Percentiles rank a stretch among this genome's conserved stretches.
These are phyloP conservation scores for Lactarius vividus DNA, from an alignment of 768 basidiomycete species.

Conservation along the genomic window DNA sequence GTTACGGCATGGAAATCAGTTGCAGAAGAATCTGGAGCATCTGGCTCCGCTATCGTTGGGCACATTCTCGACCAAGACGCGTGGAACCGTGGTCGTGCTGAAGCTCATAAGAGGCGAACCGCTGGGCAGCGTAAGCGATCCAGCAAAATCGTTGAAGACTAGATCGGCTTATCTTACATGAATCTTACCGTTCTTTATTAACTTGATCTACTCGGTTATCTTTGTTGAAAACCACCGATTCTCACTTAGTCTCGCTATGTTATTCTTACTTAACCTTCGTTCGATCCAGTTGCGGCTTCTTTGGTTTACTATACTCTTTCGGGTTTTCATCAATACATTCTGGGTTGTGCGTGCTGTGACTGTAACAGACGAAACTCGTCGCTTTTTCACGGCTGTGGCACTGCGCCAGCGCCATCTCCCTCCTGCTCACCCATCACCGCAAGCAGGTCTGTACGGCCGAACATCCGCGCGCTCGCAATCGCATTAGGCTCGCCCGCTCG, in stretches of 20 bases:
- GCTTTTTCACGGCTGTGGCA: neutral
- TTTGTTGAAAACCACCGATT: neutral
- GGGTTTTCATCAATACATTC: neutral
- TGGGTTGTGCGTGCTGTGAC: neutral
- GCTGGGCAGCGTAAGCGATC: neutral
- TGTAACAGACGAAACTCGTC: neutral
- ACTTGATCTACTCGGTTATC: neutral
- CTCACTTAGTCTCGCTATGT: neutral
- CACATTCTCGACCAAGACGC: conserved; percentile 22
- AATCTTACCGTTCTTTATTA: neutral
- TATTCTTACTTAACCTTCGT: neutral
- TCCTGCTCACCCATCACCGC: conserved; percentile 56
- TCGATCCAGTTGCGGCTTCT: neutral
- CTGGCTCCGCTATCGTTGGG: conserved; percentile 6
- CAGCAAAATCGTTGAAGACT: neutral
- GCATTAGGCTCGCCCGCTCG: conserved; percentile 64
- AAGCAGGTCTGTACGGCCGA: conserved; percentile 56
- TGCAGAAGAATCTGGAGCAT: neutral
- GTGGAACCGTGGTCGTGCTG: conserved; percentile 22
- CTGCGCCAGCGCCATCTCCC: conserved; percentile 41
- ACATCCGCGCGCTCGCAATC: conserved; percentile 66
- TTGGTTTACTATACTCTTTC: neutral
- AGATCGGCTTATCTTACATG: neutral
- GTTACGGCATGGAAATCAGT: conserved; percentile 11
- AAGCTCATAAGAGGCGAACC: conserved; percentile 8